phyloP scores from a whole-genome alignment of 495 filamentous ascomycete species.

The Podospora anserina region DNA sequence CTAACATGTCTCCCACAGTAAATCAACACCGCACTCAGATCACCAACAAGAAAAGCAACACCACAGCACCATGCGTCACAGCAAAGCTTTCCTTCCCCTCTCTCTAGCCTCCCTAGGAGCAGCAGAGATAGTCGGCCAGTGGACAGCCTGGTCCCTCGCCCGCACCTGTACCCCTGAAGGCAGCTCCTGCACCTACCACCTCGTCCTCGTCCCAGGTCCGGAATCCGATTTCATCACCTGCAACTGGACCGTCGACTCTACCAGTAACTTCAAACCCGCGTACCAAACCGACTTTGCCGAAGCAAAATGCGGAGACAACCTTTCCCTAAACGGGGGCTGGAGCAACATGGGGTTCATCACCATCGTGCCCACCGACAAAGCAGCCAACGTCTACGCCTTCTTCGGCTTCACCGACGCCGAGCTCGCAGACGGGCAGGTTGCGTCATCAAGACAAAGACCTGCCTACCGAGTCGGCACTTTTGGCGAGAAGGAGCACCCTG shows the following conservation, averaged over 20 bases:
- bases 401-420: conserved; percentile 28
- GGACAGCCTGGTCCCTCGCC: conserved; percentile 1
- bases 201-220: background rate
- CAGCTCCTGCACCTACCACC: conserved; percentile 15
- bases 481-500: background rate
- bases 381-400: conserved; percentile 17
- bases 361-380: conserved; percentile 24
- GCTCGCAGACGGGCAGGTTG: conserved; percentile 11
- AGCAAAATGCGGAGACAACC: conserved; percentile 14
- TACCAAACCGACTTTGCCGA: conserved; percentile 17
- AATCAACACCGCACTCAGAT: background rate
- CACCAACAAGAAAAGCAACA: background rate
- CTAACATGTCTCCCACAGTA: background rate
- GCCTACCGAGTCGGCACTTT: conserved; percentile 17
- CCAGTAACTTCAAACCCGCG: conserved; percentile 11
- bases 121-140: conserved; percentile 14
- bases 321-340: conserved; percentile 29
- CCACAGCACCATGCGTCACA: background rate
- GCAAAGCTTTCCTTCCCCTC: background rate
- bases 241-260: conserved; percentile 21
- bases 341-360: conserved; percentile 24
- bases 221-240: background rate
- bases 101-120: background rate
- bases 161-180: conserved; percentile 18
- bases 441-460: background rate